A percentile compares a stretch with the other conserved stretches of the same genome.
Conservation (phyloP, 176 grass and related monocot genomes). For the Triticum turgidum region DNA sequence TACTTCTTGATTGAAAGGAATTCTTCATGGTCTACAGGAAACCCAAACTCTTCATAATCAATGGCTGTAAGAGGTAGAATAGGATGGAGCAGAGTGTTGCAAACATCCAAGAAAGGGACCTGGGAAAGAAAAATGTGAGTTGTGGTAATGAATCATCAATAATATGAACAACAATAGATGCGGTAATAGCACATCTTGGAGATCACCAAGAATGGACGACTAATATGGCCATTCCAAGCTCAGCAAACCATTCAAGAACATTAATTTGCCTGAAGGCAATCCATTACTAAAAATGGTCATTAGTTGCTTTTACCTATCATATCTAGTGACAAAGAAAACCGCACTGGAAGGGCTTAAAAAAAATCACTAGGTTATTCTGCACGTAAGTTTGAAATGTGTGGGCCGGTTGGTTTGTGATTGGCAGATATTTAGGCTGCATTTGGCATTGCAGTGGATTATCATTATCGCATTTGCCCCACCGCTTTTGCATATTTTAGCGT, state of each 20-base stretch:
- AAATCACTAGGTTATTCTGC: background rate
- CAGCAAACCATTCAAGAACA: background rate
- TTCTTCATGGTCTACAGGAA: slow-evolving; percentile 81
- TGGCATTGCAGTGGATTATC: background rate
- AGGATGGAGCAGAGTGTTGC: slow-evolving; percentile 84
- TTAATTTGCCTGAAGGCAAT: background rate
- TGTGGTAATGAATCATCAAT: background rate
- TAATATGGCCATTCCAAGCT: background rate
- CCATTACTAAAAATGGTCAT: background rate
- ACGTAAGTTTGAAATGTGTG: background rate
- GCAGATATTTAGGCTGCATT: background rate
- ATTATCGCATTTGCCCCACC: background rate
- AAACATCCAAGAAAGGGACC: slow-evolving; percentile 96
- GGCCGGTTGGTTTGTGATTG: background rate
- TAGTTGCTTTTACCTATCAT: background rate
- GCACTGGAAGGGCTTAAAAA: background rate
- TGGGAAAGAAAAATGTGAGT: slow-evolving; percentile 39
- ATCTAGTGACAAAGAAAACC: background rate
- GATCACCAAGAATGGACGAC: background rate
- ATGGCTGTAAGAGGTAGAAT: slow-evolving; percentile 87
- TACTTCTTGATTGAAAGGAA: slow-evolving; percentile 87
- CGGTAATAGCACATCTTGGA: background rate
- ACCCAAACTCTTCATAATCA: slow-evolving; percentile 97
- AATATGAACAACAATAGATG: slow-evolving; percentile 6
- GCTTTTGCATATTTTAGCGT: background rate